phyloP scores from a whole-genome alignment of 176 grass and related monocot species.

The Aegilops speltoides region DNA sequence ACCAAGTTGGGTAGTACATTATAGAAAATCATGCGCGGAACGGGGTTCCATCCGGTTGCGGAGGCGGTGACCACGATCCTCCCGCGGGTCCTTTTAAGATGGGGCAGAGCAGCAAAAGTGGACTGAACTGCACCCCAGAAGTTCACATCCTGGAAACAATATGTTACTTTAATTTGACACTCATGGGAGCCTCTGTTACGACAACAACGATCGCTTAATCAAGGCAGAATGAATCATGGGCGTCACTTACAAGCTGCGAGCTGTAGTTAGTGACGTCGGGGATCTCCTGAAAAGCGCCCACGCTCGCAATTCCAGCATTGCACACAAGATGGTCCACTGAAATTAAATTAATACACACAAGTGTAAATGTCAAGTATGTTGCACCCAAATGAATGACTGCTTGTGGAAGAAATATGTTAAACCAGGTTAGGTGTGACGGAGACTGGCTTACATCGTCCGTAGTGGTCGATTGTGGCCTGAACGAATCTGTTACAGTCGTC shows the following conservation, averaged over 20 bases:
- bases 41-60: constrained; percentile 44
- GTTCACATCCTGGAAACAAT: constrained; percentile 52
- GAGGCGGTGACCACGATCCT: constrained; percentile 63
- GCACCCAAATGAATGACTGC: too few relatives aligned
- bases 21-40: constrained; percentile 59
- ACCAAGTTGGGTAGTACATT: background rate
- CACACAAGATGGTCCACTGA: constrained; percentile 72
- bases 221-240: background rate
- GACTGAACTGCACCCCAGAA: constrained; percentile 77
- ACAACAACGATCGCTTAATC: rapidly evolving
- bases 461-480: constrained; percentile 40
- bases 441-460: constrained; percentile 35
- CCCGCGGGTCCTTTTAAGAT: constrained; percentile 52
- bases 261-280: constrained; percentile 47
- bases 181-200: too few relatives aligned
- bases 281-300: constrained; percentile 60
- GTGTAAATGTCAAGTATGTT: too few relatives aligned
- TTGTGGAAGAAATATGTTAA: background rate
- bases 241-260: constrained; percentile 36
- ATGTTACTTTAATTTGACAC: background rate
- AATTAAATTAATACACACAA: background rate
- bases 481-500: constrained; percentile 46
- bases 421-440: background rate
- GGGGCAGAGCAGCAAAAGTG: constrained; percentile 56
- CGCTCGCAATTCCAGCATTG: constrained; percentile 54